Conservation (phyloP, 495 filamentous ascomycete species). For the Niebla homalea region DNA sequence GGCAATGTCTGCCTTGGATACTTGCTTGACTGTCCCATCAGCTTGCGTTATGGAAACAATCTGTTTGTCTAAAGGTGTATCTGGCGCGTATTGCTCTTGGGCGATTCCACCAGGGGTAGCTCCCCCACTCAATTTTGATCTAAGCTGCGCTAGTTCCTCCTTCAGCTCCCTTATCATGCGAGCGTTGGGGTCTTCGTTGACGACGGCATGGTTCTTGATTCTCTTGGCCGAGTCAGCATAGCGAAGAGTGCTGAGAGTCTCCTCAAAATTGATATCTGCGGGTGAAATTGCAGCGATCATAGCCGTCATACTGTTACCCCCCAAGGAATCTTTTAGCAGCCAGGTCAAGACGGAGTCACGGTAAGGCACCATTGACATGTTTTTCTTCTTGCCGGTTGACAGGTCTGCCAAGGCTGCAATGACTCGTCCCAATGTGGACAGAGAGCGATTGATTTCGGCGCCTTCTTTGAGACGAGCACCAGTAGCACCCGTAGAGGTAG, state of each 20-base stretch:
- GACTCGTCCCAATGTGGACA: conserved; percentile 94
- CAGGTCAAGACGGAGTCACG: conserved; percentile 95
- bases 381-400: conserved; percentile 77
- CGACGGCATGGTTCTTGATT: conserved; percentile 99
- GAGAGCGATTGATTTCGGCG: conserved; percentile 93
- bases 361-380: conserved; percentile 78
- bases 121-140: conserved; percentile 73
- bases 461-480: conserved; percentile 95
- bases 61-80: conserved; percentile 85
- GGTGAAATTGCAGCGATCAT: conserved; percentile 99
- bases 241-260: conserved; percentile 86
- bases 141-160: conserved; percentile 77
- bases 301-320: conserved; percentile 97
- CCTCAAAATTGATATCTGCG: conserved; percentile 98
- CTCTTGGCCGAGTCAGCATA: conserved; percentile 97
- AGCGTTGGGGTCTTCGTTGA: conserved; percentile 98
- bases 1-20: conserved; percentile 95
- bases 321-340: conserved; percentile 93
- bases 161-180: conserved; percentile 98
- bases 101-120: conserved; percentile 30
- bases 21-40: conserved; percentile 82
- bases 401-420: conserved; percentile 93
- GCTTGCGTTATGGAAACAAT: conserved; percentile 85
- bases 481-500: conserved; percentile 88
- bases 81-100: conserved; percentile 78